A percentile compares a stretch with the other conserved stretches of the same genome.
Conservation (phyloP, 352 stramenopile genomes). For the Thalassiosira allenii region DNA sequence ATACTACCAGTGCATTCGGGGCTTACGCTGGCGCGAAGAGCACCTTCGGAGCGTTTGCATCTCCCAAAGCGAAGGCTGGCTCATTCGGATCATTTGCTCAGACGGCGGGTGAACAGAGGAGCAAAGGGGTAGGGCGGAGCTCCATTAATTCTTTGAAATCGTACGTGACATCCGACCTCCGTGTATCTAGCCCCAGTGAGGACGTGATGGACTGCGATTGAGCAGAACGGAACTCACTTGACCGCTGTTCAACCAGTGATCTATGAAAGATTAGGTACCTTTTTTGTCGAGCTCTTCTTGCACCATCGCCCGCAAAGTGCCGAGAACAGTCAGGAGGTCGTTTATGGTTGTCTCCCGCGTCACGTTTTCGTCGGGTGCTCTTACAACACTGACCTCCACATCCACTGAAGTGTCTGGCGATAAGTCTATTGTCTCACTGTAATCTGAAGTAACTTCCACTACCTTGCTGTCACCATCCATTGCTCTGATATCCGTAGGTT, state of each 20-base stretch:
- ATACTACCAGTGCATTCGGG: background rate
- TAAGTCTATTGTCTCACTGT: background rate
- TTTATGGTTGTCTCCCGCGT: background rate
- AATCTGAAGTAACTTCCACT: background rate
- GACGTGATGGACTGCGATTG: slow-evolving; percentile 28
- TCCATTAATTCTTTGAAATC: slow-evolving; percentile 26
- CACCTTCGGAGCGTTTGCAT: slow-evolving; percentile 15
- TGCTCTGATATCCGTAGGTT: background rate
- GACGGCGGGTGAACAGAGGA: background rate
- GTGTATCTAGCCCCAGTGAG: slow-evolving; percentile 4
- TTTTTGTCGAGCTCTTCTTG: slow-evolving; percentile 17
- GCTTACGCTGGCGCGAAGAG: background rate
- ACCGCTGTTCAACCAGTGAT: too few species aligned
- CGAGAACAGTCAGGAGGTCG: slow-evolving; percentile 22
- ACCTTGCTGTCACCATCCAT: background rate
- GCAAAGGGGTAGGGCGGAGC: background rate
- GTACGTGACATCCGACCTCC: slow-evolving; percentile 2
- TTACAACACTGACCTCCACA: too few species aligned
- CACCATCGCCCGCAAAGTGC: slow-evolving; percentile 12
- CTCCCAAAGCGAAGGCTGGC: slow-evolving; percentile 1
- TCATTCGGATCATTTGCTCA: slow-evolving; percentile 16
- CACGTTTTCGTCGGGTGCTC: too few species aligned
- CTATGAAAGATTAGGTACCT: too few species aligned
- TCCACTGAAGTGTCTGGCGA: too few species aligned
- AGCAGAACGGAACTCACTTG: too few species aligned